phyloP scores from a whole-genome alignment of 2,329 filamentous ascomycete genomes.

The Aspergillus fumigatiaffinis region DNA sequence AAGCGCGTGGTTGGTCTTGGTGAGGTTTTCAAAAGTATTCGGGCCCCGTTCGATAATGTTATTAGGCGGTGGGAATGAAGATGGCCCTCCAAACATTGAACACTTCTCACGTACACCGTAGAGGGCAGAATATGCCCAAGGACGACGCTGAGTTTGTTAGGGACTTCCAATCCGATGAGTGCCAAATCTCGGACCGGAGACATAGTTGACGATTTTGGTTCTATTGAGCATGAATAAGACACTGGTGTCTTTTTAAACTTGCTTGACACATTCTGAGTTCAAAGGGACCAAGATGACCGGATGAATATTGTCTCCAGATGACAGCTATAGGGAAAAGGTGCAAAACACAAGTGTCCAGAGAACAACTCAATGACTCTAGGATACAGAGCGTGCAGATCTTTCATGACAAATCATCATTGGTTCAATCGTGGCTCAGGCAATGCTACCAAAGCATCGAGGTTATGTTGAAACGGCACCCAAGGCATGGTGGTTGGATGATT shows the following conservation, averaged over 20 bases:
- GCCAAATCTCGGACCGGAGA: conserved; percentile 8
- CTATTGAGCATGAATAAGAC: neutral
- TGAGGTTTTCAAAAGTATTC: conserved; percentile 36
- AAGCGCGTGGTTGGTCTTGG: conserved; percentile 34
- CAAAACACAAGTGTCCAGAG: neutral
- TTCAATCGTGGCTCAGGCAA: neutral
- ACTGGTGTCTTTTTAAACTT: neutral
- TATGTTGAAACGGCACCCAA: neutral
- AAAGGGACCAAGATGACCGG: neutral
- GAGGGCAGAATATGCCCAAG: conserved; percentile 31
- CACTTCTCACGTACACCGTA: conserved; percentile 25
- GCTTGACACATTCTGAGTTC: neutral
- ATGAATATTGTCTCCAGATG: neutral
- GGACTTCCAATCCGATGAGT: conserved; percentile 12
- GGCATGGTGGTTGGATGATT: neutral
- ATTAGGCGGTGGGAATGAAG: conserved; percentile 35
- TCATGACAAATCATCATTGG: neutral
- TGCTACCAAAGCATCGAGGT: neutral
- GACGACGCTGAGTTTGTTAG: conserved; percentile 24
- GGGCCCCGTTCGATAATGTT: conserved; percentile 35
- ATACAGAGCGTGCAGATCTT: neutral
- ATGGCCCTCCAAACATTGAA: conserved; percentile 25
- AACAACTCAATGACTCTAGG: neutral
- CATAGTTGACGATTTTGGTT: conserved; percentile 6
- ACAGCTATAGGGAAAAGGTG: neutral